These are phyloP conservation scores for Mortierella sp. DNA, from an alignment of 371 early-diverging fungal genomes.

Conservation along the genomic window DNA sequence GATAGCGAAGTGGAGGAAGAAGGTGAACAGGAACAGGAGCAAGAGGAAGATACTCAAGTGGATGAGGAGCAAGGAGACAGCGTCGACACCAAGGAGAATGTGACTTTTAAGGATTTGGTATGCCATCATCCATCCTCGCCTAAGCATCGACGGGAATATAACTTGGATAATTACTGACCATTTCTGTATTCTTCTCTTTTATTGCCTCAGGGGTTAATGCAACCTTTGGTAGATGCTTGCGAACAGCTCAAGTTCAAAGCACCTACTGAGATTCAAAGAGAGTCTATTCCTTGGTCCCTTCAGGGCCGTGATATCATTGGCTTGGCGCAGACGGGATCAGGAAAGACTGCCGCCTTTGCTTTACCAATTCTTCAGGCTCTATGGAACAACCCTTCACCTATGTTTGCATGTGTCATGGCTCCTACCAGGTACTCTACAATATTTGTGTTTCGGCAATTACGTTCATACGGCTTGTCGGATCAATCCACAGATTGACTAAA, in stretches of 20 bases:
- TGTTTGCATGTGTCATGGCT: slow-evolving; percentile 96
- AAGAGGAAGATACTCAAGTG: slow-evolving; percentile 7
- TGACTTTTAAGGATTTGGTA: slow-evolving; percentile 45
- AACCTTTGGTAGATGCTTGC: slow-evolving; percentile 91
- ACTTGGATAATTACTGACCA: too few relatives aligned
- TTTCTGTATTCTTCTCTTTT: not conserved
- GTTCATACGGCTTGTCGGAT: not conserved
- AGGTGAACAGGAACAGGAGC: slow-evolving; percentile 8
- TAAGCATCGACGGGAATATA: too few relatives aligned
- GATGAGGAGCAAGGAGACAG: slow-evolving; percentile 9
- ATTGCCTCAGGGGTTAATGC: slow-evolving; percentile 79
- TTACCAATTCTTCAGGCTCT: slow-evolving; percentile 95
- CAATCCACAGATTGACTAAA: not conserved
- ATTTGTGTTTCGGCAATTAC: not conserved
- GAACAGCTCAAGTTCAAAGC: slow-evolving; percentile 87
- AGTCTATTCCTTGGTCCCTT: slow-evolving; percentile 91
- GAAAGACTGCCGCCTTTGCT: slow-evolving; percentile 98
- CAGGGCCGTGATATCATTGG: slow-evolving; percentile 95
- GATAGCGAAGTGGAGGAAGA: slow-evolving; percentile 8
- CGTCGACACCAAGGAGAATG: slow-evolving; percentile 15
- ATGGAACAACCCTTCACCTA: slow-evolving; percentile 89
- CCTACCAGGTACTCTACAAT: slow-evolving; percentile 88
- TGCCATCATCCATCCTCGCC: not conserved
- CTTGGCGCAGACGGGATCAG: slow-evolving; percentile 98
- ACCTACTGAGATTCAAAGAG: slow-evolving; percentile 95